These are phyloP conservation scores for Cercospora sp. DNA, from an alignment of 2,329 filamentous ascomycete species.

Conservation along the genomic window DNA sequence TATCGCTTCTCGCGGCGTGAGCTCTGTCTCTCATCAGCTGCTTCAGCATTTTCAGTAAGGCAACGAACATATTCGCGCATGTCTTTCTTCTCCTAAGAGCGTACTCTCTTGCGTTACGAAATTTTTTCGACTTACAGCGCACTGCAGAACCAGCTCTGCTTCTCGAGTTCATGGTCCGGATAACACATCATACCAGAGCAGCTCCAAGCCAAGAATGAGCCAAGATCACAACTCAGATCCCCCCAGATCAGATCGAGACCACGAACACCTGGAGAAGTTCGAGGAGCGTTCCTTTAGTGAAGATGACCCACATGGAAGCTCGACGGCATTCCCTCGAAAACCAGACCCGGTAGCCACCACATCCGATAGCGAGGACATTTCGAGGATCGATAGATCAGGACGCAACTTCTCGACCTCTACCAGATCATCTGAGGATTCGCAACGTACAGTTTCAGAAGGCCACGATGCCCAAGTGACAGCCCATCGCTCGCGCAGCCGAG, in stretches of 20 bases:
- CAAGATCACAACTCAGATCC: conserved; percentile 20
- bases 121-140: not conserved
- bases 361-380: conserved; percentile 23
- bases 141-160: not conserved
- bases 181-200: not conserved
- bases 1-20: not conserved
- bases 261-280: conserved; percentile 20
- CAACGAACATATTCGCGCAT: not conserved
- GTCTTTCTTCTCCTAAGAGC: not conserved
- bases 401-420: conserved; percentile 18
- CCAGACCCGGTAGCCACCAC: conserved; percentile 20
- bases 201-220: conserved; percentile 16
- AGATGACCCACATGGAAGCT: conserved; percentile 18
- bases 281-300: conserved; percentile 17
- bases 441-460: conserved; percentile 29
- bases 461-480: conserved; percentile 35
- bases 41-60: not conserved
- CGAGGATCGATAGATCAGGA: conserved; percentile 11
- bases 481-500: conserved; percentile 29
- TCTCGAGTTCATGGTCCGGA: not conserved
- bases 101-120: not conserved
- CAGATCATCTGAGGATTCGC: conserved; percentile 25
- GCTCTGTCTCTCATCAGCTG: not conserved
- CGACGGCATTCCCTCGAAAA: conserved; percentile 19
- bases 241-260: conserved; percentile 13